Evolutionary conservation across 768 basidiomycete genomes (phyloP), one percentile per base, ranked within the genome.

Genomic region (Tylopilus vinaceipallidus): DNA sequence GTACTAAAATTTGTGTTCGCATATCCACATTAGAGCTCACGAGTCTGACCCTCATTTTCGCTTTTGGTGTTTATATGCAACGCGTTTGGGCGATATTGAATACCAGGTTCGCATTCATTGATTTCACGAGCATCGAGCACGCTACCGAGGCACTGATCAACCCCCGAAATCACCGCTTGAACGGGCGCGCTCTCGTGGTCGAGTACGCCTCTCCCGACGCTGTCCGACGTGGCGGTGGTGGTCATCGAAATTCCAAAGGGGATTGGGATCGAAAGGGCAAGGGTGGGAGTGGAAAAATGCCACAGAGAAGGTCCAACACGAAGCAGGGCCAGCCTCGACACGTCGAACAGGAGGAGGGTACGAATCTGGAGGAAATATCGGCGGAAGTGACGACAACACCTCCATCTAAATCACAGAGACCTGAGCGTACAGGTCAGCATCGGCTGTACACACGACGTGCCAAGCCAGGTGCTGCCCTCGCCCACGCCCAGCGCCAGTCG

Each of bases 171-270:
- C 89, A 93, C 67, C 79, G 77, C 37, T 75, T 95, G 43, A 79
- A 91, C 65, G 92, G 92, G 8, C 79, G 95, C 42, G 82, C 86
- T 43, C 80, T 99, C 44, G 84, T 88, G 4, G 82, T 98, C 26
- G 89, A 95, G 69, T 95, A 86, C 56, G 93, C 92, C n/a, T 84
- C 87, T 33, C 76, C 86, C 8, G 91, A 94, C 13, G 93, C 92
- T 7, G 90, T 94, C 30, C 82, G 89, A 17, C 81, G 93, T 4
- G 90, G 92, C n/a, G 84, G 82, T 10, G 84, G 82, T 10, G 58
- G 61, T 32, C 53, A 57, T 45, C 58, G 53, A 51, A 32, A 49
- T 49, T 17, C 56, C 47, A 47, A 56, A 54, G 52, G 64, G 58
- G 63, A 63, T 36, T 59, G 37, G 16, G 62, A 60, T 41, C 60